Evolutionary conservation across 306 rosid genomes (phyloP).

Genomic region (Pyrus communis): DNA sequence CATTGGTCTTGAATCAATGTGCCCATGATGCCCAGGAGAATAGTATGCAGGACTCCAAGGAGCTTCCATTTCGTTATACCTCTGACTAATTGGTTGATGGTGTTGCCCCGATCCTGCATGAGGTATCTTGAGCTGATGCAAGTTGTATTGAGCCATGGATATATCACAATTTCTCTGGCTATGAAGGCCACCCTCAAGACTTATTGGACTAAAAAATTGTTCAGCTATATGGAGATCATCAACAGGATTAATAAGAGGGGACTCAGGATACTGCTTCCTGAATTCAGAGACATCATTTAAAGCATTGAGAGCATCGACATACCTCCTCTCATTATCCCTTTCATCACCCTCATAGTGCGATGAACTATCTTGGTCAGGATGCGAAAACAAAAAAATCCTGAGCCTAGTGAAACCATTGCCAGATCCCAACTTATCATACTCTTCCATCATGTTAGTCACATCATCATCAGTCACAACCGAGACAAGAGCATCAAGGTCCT

Average conservation of each 20-base stretch:
- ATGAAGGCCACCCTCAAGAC: slow-evolving; percentile 60
- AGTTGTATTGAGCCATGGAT: slow-evolving; percentile 42
- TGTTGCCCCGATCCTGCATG: slow-evolving; percentile 57
- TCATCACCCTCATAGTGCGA: slow-evolving; percentile 80
- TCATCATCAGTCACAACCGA: slow-evolving; percentile 95
- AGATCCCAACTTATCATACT: slow-evolving; percentile 87
- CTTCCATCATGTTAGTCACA: slow-evolving; percentile 97
- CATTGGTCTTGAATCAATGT: slow-evolving; percentile 53
- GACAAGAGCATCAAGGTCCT: slow-evolving; percentile 95
- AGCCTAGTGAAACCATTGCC: slow-evolving; percentile 92
- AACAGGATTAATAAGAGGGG: slow-evolving; percentile 35
- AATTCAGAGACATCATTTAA: slow-evolving; percentile 67
- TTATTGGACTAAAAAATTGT: slow-evolving; percentile 49
- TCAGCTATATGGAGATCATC: slow-evolving; percentile 61
- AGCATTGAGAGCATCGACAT: slow-evolving; percentile 91
- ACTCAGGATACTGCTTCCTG: slow-evolving; percentile 55
- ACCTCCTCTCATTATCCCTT: slow-evolving; percentile 79
- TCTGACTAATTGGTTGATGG: slow-evolving; percentile 56
- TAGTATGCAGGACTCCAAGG: slow-evolving; percentile 83
- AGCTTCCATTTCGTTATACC: slow-evolving; percentile 73
- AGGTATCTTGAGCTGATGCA: slow-evolving; percentile 54
- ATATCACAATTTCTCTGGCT: slow-evolving; percentile 66
- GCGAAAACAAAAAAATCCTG: slow-evolving; percentile 78
- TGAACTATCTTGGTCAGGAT: slow-evolving; percentile 64
- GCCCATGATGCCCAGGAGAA: slow-evolving; percentile 85